Evolutionary conservation across 495 filamentous ascomycete species (phyloP), one percentile per base, ranked within the genome.

Genomic region (Saxophila tyrrhenica): DNA sequence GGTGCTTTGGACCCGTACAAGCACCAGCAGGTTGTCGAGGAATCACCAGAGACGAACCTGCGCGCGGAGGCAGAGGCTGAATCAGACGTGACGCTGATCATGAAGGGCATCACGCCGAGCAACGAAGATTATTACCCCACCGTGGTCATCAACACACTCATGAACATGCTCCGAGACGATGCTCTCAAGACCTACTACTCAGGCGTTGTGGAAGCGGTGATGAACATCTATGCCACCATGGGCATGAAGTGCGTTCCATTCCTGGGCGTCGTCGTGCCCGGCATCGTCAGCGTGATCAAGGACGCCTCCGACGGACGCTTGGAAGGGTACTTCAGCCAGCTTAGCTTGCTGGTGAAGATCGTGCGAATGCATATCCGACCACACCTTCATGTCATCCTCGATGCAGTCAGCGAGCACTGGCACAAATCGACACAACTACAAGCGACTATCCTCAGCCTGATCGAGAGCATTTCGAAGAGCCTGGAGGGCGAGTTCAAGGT

Each of bases 121-220:
- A 92, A 87, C 55, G 94, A 99, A 62, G 92, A 99, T 55, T 99
- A 97, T 63, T 97, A 95, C 63, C 92, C 92, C 2, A 97, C 94
- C 0, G 89, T 99, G 19, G 94, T 96, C 39, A 95, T 99, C 63
- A 92, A 94, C 61, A 91, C 91, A 1, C 72, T 99, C 43, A 80
- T 97, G 64, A 83, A 87, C 49, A 87, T 99, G 51, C 70, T 99
- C 41, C 87, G 87, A 58, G 92, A 99, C 62, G 81, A 80, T 41
- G 95, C 92, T 1, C 70, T 97, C 44, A 76, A 81, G 5, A 84
- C 91, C 59, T 88, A 94, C 62, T 92, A 99, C 64, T 92, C 89
- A 1, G 83, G 83, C 9, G 92, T 97, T n/a, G 89, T 99, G 54
- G 92, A 96, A 67, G 91, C 94, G 0, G 91, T 99, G 58, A 96